phyloP scores from a whole-genome alignment of 805 yeast genomes.

The Spathaspora boniae region DNA sequence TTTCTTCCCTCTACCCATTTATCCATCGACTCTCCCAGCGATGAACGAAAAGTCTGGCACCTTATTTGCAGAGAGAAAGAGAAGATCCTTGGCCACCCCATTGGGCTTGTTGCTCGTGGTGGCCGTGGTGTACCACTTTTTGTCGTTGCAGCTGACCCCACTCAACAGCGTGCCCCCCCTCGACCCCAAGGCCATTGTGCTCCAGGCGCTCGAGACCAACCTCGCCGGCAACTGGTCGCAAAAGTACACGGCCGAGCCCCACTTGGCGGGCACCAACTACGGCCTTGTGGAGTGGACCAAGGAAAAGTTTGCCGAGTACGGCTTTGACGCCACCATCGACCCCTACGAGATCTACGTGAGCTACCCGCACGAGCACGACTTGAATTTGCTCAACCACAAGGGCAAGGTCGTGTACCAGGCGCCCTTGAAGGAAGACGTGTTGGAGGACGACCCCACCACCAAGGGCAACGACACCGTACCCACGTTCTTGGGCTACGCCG shows the following conservation, averaged over 20 bases:
- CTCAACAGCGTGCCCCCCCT: too few relatives aligned
- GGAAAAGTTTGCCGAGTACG: conserved; percentile 47
- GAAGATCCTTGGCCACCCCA: too few relatives aligned
- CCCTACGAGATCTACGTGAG: conserved; percentile 56
- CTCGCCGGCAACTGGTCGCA: conserved; percentile 42
- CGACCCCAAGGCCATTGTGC: conserved; percentile 10
- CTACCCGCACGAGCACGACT: conserved; percentile 45
- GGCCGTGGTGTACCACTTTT: too few relatives aligned
- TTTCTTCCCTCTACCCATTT: too few relatives aligned
- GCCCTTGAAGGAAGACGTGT: conserved; percentile 46
- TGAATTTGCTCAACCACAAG: conserved; percentile 29
- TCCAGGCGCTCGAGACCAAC: conserved; percentile 31
- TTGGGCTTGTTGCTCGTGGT: too few relatives aligned
- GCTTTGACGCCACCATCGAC: conserved; percentile 48
- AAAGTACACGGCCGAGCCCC: conserved; percentile 39
- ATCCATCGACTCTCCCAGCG: too few relatives aligned
- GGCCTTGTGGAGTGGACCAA: conserved; percentile 48
- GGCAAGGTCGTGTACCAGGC: conserved; percentile 44
- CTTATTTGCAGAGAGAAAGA: too few relatives aligned
- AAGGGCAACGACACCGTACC: conserved; percentile 37
- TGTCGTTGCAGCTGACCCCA: too few relatives aligned
- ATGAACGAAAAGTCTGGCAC: too few relatives aligned
- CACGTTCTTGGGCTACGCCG: conserved; percentile 62
- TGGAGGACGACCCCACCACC: conserved; percentile 39
- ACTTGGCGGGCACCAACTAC: conserved; percentile 45